Evolutionary conservation across 2,329 filamentous ascomycete species (phyloP).

Genomic region (Aspergillus glaucus): DNA sequence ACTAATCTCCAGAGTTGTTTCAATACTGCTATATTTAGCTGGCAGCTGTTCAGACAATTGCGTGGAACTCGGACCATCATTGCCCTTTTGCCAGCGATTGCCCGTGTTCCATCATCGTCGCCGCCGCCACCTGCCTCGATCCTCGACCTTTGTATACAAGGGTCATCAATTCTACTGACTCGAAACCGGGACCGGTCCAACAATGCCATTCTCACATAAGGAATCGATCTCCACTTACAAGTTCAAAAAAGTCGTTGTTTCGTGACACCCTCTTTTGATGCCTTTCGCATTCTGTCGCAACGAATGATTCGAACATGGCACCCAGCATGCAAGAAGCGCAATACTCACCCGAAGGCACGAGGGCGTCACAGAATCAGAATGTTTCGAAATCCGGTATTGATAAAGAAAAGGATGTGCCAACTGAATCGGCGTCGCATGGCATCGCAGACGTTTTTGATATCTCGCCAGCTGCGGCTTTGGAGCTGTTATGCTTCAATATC

Average conservation of each 20-base stretch:
- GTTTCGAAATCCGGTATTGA: not conserved
- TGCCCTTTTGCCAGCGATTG: not conserved
- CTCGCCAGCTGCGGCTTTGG: constrained; percentile 66
- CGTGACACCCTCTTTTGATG: constrained; percentile 6
- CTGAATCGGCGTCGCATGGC: not conserved
- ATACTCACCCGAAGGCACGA: not conserved
- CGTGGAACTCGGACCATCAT: no score
- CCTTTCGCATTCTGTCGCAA: constrained; percentile 12
- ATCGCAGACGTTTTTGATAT: constrained; percentile 55
- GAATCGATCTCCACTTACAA: constrained; percentile 21
- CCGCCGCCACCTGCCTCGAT: not conserved
- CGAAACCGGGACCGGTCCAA: constrained; percentile 17
- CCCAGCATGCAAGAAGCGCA: constrained; percentile 10
- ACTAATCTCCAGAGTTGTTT: no score
- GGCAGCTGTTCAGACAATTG: no score
- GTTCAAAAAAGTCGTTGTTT: constrained; percentile 15
- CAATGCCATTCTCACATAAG: constrained; percentile 27
- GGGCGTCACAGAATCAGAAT: not conserved
- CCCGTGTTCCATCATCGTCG: not conserved
- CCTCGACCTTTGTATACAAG: not conserved
- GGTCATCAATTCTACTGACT: not conserved
- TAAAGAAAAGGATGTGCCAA: not conserved
- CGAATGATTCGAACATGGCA: constrained; percentile 11
- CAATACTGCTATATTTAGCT: no score
- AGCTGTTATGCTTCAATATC: constrained; percentile 66